Evolutionary conservation across 2,329 filamentous ascomycete species (phyloP).

Genomic region (Drechslera avenae): DNA sequence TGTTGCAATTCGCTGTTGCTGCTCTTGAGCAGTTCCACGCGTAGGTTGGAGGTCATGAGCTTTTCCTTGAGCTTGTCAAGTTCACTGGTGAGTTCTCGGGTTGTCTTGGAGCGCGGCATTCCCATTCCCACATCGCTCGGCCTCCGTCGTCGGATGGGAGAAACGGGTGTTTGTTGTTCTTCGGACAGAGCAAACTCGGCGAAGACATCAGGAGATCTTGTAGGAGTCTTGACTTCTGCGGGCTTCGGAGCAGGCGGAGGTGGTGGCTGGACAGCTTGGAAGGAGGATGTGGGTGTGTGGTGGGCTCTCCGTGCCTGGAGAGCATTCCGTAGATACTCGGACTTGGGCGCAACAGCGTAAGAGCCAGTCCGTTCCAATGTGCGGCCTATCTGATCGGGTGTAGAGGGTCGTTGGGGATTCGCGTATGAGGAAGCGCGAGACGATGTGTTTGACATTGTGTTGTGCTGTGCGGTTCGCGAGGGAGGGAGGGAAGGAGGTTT

Average conservation of each 20-base stretch:
- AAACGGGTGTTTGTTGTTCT: slow-evolving; percentile 37
- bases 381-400: slow-evolving; percentile 21
- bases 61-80: slow-evolving; percentile 32
- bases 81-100: slow-evolving; percentile 36
- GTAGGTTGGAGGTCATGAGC: slow-evolving; percentile 41
- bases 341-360: slow-evolving; percentile 36
- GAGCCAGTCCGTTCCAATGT: slow-evolving; percentile 20
- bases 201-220: slow-evolving; percentile 23
- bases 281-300: slow-evolving; percentile 20
- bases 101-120: slow-evolving; percentile 33
- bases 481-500: neutral
- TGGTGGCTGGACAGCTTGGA: slow-evolving; percentile 11
- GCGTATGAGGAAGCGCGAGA: slow-evolving; percentile 25
- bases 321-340: slow-evolving; percentile 41
- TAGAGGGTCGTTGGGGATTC: slow-evolving; percentile 20
- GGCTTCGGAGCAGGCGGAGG: slow-evolving; percentile 9
- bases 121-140: slow-evolving; percentile 31
- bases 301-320: slow-evolving; percentile 41
- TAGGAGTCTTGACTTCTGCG: slow-evolving; percentile 8
- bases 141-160: slow-evolving; percentile 33
- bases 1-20: slow-evolving; percentile 40
- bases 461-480: too few species aligned
- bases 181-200: slow-evolving; percentile 39
- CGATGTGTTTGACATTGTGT: slow-evolving; percentile 32
- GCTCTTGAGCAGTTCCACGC: slow-evolving; percentile 38